Evolutionary conservation across 2,329 filamentous ascomycete species (phyloP).

Genomic region (Herpotrichia juniperi): DNA sequence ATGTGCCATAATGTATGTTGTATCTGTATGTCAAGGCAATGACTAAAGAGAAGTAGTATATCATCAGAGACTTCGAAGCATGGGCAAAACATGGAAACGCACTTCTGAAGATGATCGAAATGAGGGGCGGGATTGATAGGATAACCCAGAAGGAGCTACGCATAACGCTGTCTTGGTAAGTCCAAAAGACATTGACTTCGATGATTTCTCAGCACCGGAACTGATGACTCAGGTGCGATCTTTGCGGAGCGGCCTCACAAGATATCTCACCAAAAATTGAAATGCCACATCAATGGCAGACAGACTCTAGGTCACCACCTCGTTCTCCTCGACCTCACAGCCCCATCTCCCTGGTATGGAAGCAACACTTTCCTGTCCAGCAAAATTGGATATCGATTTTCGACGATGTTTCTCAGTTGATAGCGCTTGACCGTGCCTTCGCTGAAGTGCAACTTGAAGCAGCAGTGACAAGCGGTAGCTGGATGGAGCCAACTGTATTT

Average conservation of each 20-base stretch:
- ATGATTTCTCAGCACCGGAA: not conserved
- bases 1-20: slow-evolving; percentile 35
- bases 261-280: slow-evolving; percentile 33
- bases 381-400: slow-evolving; percentile 34
- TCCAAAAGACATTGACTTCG: not conserved
- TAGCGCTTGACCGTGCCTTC: slow-evolving; percentile 31
- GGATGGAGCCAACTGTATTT: slow-evolving; percentile 35
- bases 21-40: not conserved
- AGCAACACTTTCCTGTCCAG: slow-evolving; percentile 54
- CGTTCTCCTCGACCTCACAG: slow-evolving; percentile 62
- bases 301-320: slow-evolving; percentile 55
- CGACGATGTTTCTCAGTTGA: slow-evolving; percentile 31
- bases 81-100: slow-evolving; percentile 33
- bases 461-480: slow-evolving; percentile 22
- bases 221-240: slow-evolving; percentile 27
- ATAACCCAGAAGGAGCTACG: slow-evolving; percentile 30
- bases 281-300: slow-evolving; percentile 28
- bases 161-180: slow-evolving; percentile 36
- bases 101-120: slow-evolving; percentile 24
- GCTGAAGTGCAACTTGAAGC: slow-evolving; percentile 26
- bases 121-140: slow-evolving; percentile 29
- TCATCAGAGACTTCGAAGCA: slow-evolving; percentile 23
- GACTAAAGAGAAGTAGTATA: slow-evolving; percentile 9
- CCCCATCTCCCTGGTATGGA: slow-evolving; percentile 63
- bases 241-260: slow-evolving; percentile 34